phyloP scores from a whole-genome alignment of 352 stramenopile species.

The Phytophthora foliorum region DNA sequence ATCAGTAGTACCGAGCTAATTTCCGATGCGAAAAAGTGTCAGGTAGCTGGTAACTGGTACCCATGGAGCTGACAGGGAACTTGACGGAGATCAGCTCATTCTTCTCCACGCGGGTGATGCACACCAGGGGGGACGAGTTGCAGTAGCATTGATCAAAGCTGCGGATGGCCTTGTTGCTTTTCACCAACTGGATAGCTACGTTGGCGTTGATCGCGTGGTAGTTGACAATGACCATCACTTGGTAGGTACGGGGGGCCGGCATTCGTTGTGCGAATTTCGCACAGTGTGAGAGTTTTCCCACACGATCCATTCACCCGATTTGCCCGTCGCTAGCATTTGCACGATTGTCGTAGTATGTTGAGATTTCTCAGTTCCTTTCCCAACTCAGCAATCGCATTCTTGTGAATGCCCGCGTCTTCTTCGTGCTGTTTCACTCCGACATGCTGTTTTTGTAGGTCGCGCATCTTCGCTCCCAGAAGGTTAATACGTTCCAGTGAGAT shows the following conservation, averaged over 20 bases:
- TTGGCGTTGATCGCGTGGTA: not conserved
- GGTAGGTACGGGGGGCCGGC: not conserved
- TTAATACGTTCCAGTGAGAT: constrained; percentile 19
- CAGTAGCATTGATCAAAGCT: not conserved
- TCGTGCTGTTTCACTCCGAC: no score
- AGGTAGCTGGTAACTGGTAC: constrained; percentile 17
- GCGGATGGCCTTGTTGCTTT: not conserved
- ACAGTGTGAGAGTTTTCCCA: not conserved
- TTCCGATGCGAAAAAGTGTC: constrained; percentile 11
- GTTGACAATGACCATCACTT: not conserved
- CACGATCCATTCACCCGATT: not conserved
- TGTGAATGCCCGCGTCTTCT: no score
- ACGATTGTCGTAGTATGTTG: no score
- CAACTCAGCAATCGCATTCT: no score
- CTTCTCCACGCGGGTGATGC: not conserved
- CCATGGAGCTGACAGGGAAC: not conserved
- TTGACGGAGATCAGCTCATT: not conserved
- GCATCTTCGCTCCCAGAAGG: constrained; percentile 21
- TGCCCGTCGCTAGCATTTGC: no score
- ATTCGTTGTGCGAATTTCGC: no score
- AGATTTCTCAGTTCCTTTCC: no score
- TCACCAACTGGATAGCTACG: not conserved
- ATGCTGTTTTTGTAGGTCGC: no score
- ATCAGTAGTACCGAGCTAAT: not conserved
- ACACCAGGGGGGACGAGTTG: not conserved